Conservation (phyloP, 495 filamentous ascomycete genomes). For the Parmelia sp. region DNA sequence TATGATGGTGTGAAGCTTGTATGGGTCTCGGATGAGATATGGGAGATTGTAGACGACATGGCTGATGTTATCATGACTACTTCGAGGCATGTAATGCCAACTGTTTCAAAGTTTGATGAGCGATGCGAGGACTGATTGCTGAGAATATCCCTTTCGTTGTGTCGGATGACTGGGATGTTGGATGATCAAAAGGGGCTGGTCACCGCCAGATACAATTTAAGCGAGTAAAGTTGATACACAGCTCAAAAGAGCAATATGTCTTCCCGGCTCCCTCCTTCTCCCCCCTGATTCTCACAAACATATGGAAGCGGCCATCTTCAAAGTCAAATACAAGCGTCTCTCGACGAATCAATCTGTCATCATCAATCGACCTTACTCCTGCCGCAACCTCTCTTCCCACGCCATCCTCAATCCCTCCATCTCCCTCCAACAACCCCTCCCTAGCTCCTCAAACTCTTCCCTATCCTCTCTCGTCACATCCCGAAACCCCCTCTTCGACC, state of each 20-base stretch:
- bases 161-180: neutral
- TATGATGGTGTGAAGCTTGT: neutral
- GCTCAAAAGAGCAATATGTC: neutral
- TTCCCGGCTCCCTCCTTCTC: neutral
- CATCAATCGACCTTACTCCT: slow-evolving; percentile 1
- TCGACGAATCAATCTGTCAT: neutral
- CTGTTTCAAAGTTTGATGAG: neutral
- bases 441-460: slow-evolving; percentile 67
- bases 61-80: neutral
- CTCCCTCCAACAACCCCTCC: slow-evolving; percentile 65
- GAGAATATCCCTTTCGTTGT: neutral
- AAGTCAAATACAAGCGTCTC: neutral
- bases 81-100: neutral
- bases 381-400: slow-evolving; percentile 65
- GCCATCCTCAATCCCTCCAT: slow-evolving; percentile 75
- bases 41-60: neutral
- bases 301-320: neutral
- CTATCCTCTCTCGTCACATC: slow-evolving; percentile 59
- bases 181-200: neutral
- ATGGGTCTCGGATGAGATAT: neutral
- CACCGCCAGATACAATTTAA: no score
- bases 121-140: neutral
- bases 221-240: neutral
- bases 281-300: neutral
- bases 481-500: slow-evolving; percentile 43